Evolutionary conservation across 1,284 basidiomycete genomes (phyloP).

Genomic region (Rhodofomes roseus): DNA sequence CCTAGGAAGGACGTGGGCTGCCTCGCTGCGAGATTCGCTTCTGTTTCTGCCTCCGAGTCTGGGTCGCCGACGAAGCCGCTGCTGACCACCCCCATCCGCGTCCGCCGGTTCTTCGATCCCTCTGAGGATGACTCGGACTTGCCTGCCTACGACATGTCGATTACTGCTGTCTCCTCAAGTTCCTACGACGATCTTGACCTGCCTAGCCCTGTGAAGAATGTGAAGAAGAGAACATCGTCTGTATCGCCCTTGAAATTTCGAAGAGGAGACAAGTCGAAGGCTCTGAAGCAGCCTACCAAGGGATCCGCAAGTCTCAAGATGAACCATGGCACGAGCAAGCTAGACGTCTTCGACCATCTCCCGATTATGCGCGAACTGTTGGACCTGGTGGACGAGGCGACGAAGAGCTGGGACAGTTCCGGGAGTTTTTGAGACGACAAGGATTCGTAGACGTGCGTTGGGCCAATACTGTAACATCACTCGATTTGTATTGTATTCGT

Average conservation of each 20-base stretch:
- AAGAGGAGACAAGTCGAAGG: background rate
- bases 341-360: background rate
- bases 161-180: background rate
- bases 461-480: background rate
- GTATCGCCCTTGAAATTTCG: background rate
- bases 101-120: background rate
- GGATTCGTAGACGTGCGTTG: background rate
- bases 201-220: background rate
- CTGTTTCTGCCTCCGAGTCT: too few relatives aligned
- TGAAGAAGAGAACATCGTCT: background rate
- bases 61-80: background rate
- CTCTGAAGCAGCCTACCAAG: too few relatives aligned
- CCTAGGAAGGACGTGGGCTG: background rate
- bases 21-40: background rate
- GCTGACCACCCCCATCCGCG: background rate
- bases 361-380: constrained; percentile 2
- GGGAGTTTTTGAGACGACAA: too few relatives aligned
- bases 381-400: constrained; percentile 2
- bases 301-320: background rate
- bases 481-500: background rate
- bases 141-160: background rate
- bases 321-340: background rate
- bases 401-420: background rate
- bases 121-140: background rate
- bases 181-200: background rate